Evolutionary conservation across 306 rosid species (phyloP), one percentile per base, ranked within the genome.

Genomic region (Oxytropis ochrocephala): DNA sequence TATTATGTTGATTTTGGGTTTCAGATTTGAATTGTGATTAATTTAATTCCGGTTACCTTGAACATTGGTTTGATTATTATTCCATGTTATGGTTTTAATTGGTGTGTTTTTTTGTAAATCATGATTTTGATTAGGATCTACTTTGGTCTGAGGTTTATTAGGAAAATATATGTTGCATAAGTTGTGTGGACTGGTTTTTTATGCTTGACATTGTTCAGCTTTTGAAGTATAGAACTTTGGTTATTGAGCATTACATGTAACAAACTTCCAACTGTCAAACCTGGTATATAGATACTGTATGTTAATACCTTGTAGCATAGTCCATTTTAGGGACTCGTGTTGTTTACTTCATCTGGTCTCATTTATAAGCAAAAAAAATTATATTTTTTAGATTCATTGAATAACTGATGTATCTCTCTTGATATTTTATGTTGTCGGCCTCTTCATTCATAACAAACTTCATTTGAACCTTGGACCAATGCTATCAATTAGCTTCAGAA

Each of bases 41-140:
- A 29, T 58, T 50, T 19, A 6, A 2, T 59, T 42, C n/a, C 35
- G 8, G 66, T 43, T 48, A 21, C 54, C 8, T 42, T 19, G 24
- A 29, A 16, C 36, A 24, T 50, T 42, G 68, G 51, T 70, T 27
- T 62, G 14, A 47, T 14, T 16, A 47, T 14, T 16, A 18, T 68
- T 79, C 72, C 18, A 24, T 44, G 59, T 50, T 67, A 7, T 59
- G 59, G 55, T 66, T 65, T 78, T 78, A 56, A 51, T 43, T 71
- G 66, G 49, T 48, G 8, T 49, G 56, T 41, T 44, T 41, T 44
- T 66, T 35, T 17, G 43, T 32, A 67, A 50, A 8, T 41, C 11
- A 0, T 13, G 47, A 42, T 42, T 67, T 78, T 29, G 5, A 29
- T 14, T 47, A 44, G 62, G 84, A 86, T 83, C 85, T 75, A 39